phyloP scores from a whole-genome alignment of 129 eudicot species.

The Tagetes patula region DNA sequence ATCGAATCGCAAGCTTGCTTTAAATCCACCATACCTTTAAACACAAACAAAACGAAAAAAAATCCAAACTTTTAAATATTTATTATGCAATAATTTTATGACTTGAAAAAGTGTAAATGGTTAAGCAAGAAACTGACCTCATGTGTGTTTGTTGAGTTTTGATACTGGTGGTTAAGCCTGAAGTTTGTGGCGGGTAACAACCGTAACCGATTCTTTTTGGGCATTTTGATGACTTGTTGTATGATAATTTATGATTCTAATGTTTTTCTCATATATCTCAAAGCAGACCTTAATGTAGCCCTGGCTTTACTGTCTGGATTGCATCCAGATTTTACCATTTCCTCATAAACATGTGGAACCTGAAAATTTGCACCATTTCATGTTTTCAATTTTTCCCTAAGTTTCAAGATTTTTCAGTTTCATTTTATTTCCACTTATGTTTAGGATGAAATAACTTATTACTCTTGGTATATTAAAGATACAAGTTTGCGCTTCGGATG shows the following conservation, averaged over 20 bases:
- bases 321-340: slow-evolving; percentile 86
- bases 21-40: not conserved
- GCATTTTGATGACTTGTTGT: slow-evolving; percentile 1
- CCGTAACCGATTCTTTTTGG: slow-evolving; percentile 7
- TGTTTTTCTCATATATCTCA: slow-evolving; percentile 75
- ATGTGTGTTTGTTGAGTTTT: not conserved
- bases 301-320: slow-evolving; percentile 88
- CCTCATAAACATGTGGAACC: slow-evolving; percentile 93
- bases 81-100: not conserved
- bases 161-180: slow-evolving; percentile 14
- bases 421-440: no score
- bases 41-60: not conserved
- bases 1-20: not conserved
- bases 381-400: not conserved
- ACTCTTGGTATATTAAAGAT: no score
- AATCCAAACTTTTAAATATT: not conserved
- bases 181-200: slow-evolving; percentile 6
- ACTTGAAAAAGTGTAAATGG: not conserved
- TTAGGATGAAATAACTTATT: no score
- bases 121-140: slow-evolving; percentile 27
- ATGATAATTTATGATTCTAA: slow-evolving; percentile 33
- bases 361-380: slow-evolving; percentile 38
- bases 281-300: slow-evolving; percentile 88
- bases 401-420: not conserved
- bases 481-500: no score